Conservation (phyloP, 2,329 filamentous ascomycete species). For the Sporothrix mexicana region DNA sequence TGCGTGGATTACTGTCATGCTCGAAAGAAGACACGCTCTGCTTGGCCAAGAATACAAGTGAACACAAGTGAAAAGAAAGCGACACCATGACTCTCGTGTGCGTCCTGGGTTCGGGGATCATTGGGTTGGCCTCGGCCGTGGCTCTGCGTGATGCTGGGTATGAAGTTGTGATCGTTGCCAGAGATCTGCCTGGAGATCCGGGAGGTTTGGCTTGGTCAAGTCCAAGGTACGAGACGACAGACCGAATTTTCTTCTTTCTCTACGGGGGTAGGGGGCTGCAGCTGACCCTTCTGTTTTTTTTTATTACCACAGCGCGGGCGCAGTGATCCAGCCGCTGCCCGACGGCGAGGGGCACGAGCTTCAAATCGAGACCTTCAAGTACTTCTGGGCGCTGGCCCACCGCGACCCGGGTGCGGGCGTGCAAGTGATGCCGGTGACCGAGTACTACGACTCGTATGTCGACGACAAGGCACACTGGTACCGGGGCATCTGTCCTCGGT, state of each 20-base stretch:
- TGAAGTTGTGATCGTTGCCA: slow-evolving; percentile 26
- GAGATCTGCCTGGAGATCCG: slow-evolving; percentile 26
- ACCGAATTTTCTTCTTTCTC: background rate
- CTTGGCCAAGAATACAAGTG: background rate
- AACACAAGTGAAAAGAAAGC: background rate
- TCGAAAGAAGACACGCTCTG: background rate
- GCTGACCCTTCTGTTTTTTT: background rate
- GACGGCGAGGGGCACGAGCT: slow-evolving; percentile 19
- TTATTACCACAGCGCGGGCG: slow-evolving; percentile 22
- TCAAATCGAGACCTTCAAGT: slow-evolving; percentile 4
- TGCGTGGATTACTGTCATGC: background rate
- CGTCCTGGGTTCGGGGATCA: slow-evolving; percentile 29
- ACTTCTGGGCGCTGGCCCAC: slow-evolving; percentile 30
- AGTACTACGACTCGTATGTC: slow-evolving; percentile 26
- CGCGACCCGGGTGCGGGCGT: slow-evolving; percentile 21
- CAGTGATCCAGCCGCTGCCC: background rate
- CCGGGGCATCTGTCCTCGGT: slow-evolving; percentile 6
- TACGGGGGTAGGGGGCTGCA: background rate
- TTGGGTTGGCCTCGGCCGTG: slow-evolving; percentile 23
- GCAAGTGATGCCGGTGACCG: slow-evolving; percentile 7
- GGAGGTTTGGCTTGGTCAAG: slow-evolving; percentile 27
- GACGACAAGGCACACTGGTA: slow-evolving; percentile 19
- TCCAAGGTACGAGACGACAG: slow-evolving; percentile 19
- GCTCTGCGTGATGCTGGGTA: slow-evolving; percentile 26
- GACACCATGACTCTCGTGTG: slow-evolving; percentile 23